Conservation (phyloP, 1,284 basidiomycete species). For the Wallemia hederae region DNA sequence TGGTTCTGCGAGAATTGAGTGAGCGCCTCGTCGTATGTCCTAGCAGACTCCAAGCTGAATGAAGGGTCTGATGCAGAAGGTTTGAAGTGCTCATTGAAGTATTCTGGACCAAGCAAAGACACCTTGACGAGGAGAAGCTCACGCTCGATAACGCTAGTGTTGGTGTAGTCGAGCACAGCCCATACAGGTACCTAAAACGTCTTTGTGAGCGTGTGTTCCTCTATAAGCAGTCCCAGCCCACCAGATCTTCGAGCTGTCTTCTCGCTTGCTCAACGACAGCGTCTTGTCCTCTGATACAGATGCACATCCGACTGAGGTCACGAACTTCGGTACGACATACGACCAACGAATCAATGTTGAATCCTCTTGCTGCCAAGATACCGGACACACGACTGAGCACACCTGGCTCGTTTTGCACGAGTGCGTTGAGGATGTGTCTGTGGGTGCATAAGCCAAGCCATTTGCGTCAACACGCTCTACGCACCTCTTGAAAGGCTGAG, state of each 20-base stretch:
- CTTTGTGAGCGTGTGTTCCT: background rate
- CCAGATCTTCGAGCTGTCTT: constrained; percentile 72
- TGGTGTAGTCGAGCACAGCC: constrained; percentile 86
- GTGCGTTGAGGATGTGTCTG: constrained; percentile 85
- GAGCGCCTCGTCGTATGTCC: constrained; percentile 7
- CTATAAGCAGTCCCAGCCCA: constrained; percentile 18
- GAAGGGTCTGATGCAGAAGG: constrained; percentile 10
- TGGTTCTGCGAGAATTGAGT: constrained; percentile 2
- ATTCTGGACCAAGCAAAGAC: constrained; percentile 89
- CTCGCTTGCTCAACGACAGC: constrained; percentile 91
- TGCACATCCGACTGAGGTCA: constrained; percentile 92
- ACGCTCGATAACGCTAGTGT: constrained; percentile 59
- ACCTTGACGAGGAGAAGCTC: constrained; percentile 72
- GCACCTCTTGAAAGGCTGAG: constrained; percentile 80
- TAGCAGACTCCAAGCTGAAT: constrained; percentile 7
- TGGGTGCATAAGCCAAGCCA: constrained; percentile 6
- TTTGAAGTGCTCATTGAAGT: constrained; percentile 57
- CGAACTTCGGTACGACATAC: constrained; percentile 94
- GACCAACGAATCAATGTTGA: constrained; percentile 97
- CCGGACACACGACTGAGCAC: constrained; percentile 92
- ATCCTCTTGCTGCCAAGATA: constrained; percentile 82
- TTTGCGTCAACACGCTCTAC: constrained; percentile 10
- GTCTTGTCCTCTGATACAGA: constrained; percentile 86
- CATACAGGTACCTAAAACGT: constrained; percentile 58
- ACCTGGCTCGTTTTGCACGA: constrained; percentile 98